Evolutionary conservation across 345 rosid species (phyloP), one percentile per base, ranked within the genome.

Genomic region (Lepidium didymum): DNA sequence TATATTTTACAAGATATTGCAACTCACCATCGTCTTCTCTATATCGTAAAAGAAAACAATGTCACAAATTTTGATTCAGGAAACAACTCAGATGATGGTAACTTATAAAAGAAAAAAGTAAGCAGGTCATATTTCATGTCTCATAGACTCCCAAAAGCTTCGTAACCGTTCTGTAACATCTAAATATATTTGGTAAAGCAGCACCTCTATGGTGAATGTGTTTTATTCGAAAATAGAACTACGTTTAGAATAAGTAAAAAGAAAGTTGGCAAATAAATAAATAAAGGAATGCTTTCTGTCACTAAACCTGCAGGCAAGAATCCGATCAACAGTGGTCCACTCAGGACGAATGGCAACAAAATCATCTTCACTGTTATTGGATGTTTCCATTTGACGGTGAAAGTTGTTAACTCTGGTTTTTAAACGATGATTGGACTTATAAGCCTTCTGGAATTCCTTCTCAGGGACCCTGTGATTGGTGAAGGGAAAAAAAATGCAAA

Each of bases 241-340:
- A 29, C 14, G 54, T 12, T 38, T 18, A 31, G 3, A 29, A 38
- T 12, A 38, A 60, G 16, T 19, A 31, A 19, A 7, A 4, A 15
- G 21, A 33, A 55, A 23, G 1, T 18, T 10, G 36, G 38, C 37
- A 38, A 37, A 49, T 43, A 40, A 33, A 53, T 49, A 34, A 70
- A 31, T 6, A 31, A 23, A 51, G 12, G 56, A 57, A 66, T 40
- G 64, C 0, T 63, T 43, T 43, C 42, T 50, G 68, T 50, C 41
- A 42, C 61, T 56, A 62, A 62, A 91, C 97, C 99, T 95, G 96
- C 84, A 75, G 67, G 96, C 92, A 81, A 95, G 81, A 78, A 95
- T 85, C 56, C 99, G 91, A 75, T 95, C 99, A 83, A 95, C 93
- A 21, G 96, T 91, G 13, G 97, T 95, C 99, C 99, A 91, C 81